Percentiles rank a stretch among this genome's conserved stretches.
phyloP scores from a whole-genome alignment of 768 basidiomycete genomes.

The Termitomyces sp. region DNA sequence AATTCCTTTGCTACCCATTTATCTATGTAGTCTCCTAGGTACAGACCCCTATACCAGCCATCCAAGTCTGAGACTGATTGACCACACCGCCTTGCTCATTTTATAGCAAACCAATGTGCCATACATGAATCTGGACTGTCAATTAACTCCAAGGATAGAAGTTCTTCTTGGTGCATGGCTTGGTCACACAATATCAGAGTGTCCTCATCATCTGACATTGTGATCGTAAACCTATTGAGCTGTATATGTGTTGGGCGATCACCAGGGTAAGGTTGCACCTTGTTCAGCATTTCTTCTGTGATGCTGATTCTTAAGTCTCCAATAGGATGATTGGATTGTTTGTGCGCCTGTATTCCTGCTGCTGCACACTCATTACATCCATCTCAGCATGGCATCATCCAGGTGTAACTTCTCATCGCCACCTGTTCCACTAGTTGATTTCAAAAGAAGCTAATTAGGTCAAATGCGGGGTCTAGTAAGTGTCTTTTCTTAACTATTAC shows the following conservation, averaged over 20 bases:
- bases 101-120: not conserved
- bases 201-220: fast-evolving
- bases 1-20: not conserved
- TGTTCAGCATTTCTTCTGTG: not conserved
- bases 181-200: not conserved
- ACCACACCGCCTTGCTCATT: not conserved
- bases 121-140: not conserved
- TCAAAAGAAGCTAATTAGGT: not conserved
- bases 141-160: not conserved
- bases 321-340: not conserved
- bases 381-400: not conserved
- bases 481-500: not conserved
- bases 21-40: not conserved
- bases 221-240: not conserved
- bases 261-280: not conserved
- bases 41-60: not conserved
- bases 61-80: fast-evolving
- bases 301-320: not conserved
- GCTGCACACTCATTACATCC: not conserved
- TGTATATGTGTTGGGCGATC: not conserved
- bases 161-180: not conserved
- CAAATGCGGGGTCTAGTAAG: too few species aligned
- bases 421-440: not conserved
- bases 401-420: not conserved
- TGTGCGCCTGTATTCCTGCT: not conserved